A percentile compares a stretch with the other conserved stretches of the same genome.
These are phyloP conservation scores for Yarrowia osloensis DNA, from an alignment of 805 yeast genomes.

Conservation along the genomic window DNA sequence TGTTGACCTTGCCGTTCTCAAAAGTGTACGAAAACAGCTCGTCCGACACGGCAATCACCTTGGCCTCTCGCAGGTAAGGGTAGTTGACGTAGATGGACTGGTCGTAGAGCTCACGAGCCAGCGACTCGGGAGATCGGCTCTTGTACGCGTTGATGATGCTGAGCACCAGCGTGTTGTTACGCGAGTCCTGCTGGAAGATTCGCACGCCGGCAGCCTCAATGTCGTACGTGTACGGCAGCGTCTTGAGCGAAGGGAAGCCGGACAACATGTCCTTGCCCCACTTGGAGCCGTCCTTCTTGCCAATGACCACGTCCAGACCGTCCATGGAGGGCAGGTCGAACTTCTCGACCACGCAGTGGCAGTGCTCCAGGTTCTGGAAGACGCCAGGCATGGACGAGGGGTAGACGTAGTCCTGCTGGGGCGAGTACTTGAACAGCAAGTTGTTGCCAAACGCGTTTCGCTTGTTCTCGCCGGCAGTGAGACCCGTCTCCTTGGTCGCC, in stretches of 20 bases:
- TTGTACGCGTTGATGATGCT: slow-evolving; percentile 52
- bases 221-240: slow-evolving; percentile 58
- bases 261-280: slow-evolving; percentile 73
- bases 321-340: slow-evolving; percentile 54
- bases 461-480: slow-evolving; percentile 66
- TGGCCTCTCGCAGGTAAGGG: slow-evolving; percentile 89
- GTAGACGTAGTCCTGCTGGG: slow-evolving; percentile 67
- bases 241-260: slow-evolving; percentile 84
- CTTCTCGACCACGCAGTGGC: slow-evolving; percentile 70
- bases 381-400: slow-evolving; percentile 76
- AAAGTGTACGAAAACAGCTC: slow-evolving; percentile 50
- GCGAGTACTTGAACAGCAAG: slow-evolving; percentile 68
- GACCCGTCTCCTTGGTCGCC: slow-evolving; percentile 59
- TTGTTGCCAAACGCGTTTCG: slow-evolving; percentile 79
- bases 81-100: slow-evolving; percentile 73
- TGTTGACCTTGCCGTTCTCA: slow-evolving; percentile 36
- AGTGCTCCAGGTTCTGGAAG: slow-evolving; percentile 75
- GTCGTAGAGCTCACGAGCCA: slow-evolving; percentile 63
- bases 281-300: slow-evolving; percentile 65
- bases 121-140: slow-evolving; percentile 54
- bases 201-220: slow-evolving; percentile 59
- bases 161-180: slow-evolving; percentile 78
- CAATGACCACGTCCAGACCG: slow-evolving; percentile 45
- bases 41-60: slow-evolving; percentile 64
- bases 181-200: slow-evolving; percentile 83